phyloP scores from a whole-genome alignment of 2,329 filamentous ascomycete species.

The Clonostachys chloroleuca region DNA sequence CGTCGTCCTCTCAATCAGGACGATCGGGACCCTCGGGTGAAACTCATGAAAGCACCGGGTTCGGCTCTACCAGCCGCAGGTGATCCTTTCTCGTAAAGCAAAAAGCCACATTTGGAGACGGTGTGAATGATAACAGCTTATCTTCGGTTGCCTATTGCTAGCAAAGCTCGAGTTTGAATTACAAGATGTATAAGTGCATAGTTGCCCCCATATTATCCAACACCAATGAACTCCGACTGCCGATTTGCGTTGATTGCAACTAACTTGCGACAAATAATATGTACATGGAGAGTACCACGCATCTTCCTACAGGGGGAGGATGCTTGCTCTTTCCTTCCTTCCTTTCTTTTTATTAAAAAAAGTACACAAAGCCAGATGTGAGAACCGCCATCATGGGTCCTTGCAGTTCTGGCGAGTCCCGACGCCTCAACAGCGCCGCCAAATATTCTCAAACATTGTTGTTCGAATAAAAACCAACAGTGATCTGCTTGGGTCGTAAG shows the following conservation, averaged over 20 bases:
- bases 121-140: not conserved
- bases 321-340: too few species aligned
- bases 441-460: too few species aligned
- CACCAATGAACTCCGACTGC: not conserved
- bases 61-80: slow-evolving; percentile 63
- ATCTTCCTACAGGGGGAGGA: too few species aligned
- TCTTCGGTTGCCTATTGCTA: not conserved
- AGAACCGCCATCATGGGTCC: too few species aligned
- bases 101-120: not conserved
- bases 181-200: not conserved
- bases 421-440: too few species aligned
- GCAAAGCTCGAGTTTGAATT: not conserved
- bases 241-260: not conserved
- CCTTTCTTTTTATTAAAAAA: too few species aligned
- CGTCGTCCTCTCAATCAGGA: slow-evolving; percentile 28
- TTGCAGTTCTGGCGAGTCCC: too few species aligned
- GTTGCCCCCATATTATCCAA: not conserved
- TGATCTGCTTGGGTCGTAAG: too few species aligned
- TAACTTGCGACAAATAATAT: too few species aligned
- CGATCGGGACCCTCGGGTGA: slow-evolving; percentile 33
- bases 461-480: too few species aligned
- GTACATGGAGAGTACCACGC: too few species aligned
- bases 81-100: slow-evolving; percentile 15
- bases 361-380: too few species aligned
- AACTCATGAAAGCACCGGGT: slow-evolving; percentile 66